phyloP scores from a whole-genome alignment of 495 filamentous ascomycete species.

The Margaritispora aquatica region DNA sequence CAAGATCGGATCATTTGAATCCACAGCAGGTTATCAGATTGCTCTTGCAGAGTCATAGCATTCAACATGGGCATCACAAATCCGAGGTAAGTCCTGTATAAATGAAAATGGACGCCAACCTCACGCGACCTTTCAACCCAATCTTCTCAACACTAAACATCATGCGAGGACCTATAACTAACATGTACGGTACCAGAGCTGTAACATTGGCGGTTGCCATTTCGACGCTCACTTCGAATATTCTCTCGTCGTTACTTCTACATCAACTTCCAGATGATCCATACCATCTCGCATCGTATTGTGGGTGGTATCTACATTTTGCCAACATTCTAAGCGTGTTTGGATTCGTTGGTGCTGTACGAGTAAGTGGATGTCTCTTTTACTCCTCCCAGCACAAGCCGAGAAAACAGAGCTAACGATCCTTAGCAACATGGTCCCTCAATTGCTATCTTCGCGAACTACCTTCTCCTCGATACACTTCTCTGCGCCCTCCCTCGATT shows the following conservation, averaged over 20 bases:
- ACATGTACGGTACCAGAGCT: constrained; percentile 6
- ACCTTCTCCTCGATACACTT: constrained; percentile 19
- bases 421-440: constrained; percentile 21
- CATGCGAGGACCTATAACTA: not conserved
- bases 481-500: constrained; percentile 20
- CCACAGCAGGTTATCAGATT: not conserved
- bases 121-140: not conserved
- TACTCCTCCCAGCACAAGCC: not conserved
- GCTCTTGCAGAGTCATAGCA: not conserved
- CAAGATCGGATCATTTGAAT: not conserved
- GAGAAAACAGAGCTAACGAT: not conserved
- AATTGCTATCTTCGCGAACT: constrained; percentile 22
- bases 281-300: constrained; percentile 18
- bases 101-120: too few relatives aligned
- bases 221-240: constrained; percentile 17
- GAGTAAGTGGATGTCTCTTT: constrained; percentile 10
- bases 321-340: constrained; percentile 24
- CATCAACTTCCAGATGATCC: constrained; percentile 23
- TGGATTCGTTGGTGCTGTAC: constrained; percentile 19
- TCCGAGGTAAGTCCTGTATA: constrained; percentile 8
- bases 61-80: constrained; percentile 10
- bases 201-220: constrained; percentile 18
- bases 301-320: constrained; percentile 21
- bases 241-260: constrained; percentile 15
- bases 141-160: not conserved